phyloP scores from a whole-genome alignment of 805 yeast genomes.

The Yarrowia sp. region DNA sequence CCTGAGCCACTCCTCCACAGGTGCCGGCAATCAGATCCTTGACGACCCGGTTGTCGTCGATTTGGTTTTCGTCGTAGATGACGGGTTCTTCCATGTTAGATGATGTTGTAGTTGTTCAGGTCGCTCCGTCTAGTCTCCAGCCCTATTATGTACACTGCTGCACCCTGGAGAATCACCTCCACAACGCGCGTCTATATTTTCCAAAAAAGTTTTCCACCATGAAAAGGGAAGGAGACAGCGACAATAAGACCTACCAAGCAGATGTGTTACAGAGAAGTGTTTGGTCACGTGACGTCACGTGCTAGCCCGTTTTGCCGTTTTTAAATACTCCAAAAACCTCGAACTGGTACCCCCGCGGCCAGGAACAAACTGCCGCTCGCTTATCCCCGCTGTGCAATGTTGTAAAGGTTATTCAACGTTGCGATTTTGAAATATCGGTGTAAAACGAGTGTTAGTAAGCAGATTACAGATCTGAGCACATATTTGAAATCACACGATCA shows the following conservation, averaged over 20 bases:
- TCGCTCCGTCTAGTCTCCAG: background rate
- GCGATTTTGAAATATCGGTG: no score
- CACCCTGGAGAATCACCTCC: background rate
- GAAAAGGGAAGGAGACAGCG: background rate
- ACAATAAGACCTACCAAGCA: background rate
- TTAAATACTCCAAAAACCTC: background rate
- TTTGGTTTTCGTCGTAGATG: background rate
- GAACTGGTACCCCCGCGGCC: no score
- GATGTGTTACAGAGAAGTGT: no score
- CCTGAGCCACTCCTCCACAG: constrained; percentile 94
- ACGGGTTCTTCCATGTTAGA: constrained; percentile 17
- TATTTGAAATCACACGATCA: background rate
- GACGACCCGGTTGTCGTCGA: constrained; percentile 43
- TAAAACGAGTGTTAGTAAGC: no score
- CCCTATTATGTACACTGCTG: background rate
- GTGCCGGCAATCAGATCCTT: constrained; percentile 91
- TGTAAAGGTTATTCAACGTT: no score
- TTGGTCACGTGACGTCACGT: background rate
- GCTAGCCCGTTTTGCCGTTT: no score
- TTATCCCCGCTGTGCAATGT: no score
- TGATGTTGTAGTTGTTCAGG: background rate
- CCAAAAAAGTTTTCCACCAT: background rate
- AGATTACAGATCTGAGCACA: background rate
- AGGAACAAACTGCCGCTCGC: background rate
- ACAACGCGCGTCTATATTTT: constrained; percentile 19